Evolutionary conservation across 139 green algal species (phyloP).

Genomic region (Edaphochlamys debaryana): DNA sequence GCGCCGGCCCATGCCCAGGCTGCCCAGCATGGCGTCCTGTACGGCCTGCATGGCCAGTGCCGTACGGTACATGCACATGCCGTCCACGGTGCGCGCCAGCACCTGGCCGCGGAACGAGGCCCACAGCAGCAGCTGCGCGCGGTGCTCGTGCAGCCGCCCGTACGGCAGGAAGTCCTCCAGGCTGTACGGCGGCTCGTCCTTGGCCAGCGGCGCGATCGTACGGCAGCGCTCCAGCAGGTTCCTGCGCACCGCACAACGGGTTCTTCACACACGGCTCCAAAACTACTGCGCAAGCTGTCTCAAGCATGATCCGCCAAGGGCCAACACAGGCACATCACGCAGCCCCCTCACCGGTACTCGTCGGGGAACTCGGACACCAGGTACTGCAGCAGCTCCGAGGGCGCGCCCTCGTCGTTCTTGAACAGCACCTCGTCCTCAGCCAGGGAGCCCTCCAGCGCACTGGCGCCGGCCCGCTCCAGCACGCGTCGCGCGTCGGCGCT

Average conservation of each 20-base stretch:
- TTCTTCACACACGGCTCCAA: too few species aligned
- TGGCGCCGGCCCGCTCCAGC: too few species aligned
- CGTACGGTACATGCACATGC: constrained; percentile 76
- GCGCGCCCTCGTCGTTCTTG: constrained; percentile 27
- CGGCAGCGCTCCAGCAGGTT: constrained; percentile 25
- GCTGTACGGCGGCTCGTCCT: constrained; percentile 21
- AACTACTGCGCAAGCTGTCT: too few species aligned
- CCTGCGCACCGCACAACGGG: too few species aligned
- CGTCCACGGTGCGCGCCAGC: constrained; percentile 80
- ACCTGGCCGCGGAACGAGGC: constrained; percentile 85
- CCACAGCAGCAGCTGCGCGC: constrained; percentile 84
- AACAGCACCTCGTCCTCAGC: constrained; percentile 31
- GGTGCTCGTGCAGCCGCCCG: constrained; percentile 50
- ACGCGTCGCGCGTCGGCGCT: constrained; percentile 21
- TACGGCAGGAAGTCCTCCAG: constrained; percentile 60
- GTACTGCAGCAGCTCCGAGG: constrained; percentile 33
- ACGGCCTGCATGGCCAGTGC: constrained; percentile 55
- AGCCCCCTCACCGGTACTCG: too few species aligned
- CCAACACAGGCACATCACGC: too few species aligned
- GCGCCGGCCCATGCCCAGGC: too few species aligned
- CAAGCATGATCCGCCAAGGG: too few species aligned
- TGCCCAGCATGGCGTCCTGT: constrained; percentile 33
- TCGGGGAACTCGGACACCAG: constrained; percentile 27
- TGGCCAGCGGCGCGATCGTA: background rate
- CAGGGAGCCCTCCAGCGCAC: constrained; percentile 15